A percentile compares a stretch with the other conserved stretches of the same genome.
These are phyloP conservation scores for Euphorbia tirucalli DNA, from an alignment of 345 rosid species.

Conservation along the genomic window DNA sequence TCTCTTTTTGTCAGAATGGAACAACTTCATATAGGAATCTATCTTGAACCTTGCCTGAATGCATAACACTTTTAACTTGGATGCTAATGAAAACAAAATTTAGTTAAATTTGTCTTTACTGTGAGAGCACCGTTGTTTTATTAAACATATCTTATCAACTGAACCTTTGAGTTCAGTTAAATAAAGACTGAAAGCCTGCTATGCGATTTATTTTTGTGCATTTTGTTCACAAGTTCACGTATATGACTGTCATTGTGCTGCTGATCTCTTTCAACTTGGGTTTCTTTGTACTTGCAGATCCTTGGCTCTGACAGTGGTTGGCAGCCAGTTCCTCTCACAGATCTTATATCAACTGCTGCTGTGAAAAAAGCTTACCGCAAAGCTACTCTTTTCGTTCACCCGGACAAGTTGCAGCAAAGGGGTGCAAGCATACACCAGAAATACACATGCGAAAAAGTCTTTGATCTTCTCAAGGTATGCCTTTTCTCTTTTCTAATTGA, in stretches of 20 bases:
- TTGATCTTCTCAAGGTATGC: conserved; percentile 84
- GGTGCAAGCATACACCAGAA: conserved; percentile 90
- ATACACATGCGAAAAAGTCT: conserved; percentile 90
- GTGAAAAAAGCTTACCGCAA: conserved; percentile 90
- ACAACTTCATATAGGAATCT: too few species aligned
- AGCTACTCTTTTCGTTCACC: conserved; percentile 89
- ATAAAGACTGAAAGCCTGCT: too few species aligned
- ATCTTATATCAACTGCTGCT: conserved; percentile 59
- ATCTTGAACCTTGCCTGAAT: neutral
- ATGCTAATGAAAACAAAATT: too few species aligned
- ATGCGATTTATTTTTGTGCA: too few species aligned
- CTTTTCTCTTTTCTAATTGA: neutral
- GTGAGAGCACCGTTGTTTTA: neutral
- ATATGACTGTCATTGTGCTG: neutral
- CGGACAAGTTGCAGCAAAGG: conserved; percentile 94
- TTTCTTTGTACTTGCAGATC: conserved; percentile 47
- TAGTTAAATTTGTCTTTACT: neutral
- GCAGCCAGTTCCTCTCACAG: conserved; percentile 80
- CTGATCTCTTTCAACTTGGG: neutral
- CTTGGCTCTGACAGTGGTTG: conserved; percentile 93
- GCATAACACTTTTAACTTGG: neutral
- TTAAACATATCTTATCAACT: neutral
- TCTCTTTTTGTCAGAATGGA: too few species aligned
- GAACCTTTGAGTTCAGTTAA: neutral
- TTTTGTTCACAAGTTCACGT: neutral